Evolutionary conservation across 1,284 basidiomycete species (phyloP).

Genomic region (Fomitopsis betulina): DNA sequence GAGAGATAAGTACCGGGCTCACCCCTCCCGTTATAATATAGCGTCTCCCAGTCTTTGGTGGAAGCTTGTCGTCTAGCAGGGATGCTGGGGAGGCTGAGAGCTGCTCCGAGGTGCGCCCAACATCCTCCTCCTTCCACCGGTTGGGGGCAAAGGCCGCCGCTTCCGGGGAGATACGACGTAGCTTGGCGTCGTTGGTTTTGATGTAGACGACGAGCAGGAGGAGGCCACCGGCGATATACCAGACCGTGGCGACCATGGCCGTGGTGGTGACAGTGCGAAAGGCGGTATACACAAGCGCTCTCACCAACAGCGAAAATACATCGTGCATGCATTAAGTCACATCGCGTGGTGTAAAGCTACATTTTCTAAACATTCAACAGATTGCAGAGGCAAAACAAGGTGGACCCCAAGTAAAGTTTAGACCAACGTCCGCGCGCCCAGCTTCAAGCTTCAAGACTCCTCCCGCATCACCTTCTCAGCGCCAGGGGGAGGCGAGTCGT

Average conservation of each 20-base stretch:
- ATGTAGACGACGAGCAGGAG: conserved; percentile 38
- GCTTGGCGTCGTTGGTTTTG: conserved; percentile 43
- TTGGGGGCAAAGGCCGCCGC: conserved; percentile 41
- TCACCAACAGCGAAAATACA: too few relatives aligned
- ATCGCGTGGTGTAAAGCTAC: too few relatives aligned
- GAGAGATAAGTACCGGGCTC: conserved; percentile 12
- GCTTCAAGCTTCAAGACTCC: conserved; percentile 13
- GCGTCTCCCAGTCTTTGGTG: conserved; percentile 48
- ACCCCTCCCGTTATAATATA: conserved; percentile 57
- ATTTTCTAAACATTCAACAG: too few relatives aligned
- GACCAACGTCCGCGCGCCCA: too few relatives aligned
- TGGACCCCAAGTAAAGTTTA: too few relatives aligned
- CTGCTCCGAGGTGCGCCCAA: conserved; percentile 31
- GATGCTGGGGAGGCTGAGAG: conserved; percentile 31
- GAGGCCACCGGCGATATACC: conserved; percentile 10
- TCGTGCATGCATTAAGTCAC: too few relatives aligned
- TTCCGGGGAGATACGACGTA: conserved; percentile 40
- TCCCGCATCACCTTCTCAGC: conserved; percentile 24
- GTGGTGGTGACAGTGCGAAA: not conserved
- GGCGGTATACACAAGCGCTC: too few relatives aligned
- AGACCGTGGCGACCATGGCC: conserved; percentile 3
- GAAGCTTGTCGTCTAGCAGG: conserved; percentile 34
- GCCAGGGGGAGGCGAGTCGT: conserved; percentile 21
- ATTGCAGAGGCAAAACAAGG: too few relatives aligned
- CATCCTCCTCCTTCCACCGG: conserved; percentile 38